Percentiles rank a stretch among this genome's conserved stretches.
These are phyloP conservation scores for Fusarium transvaalense DNA, from an alignment of 2,329 filamentous ascomycete genomes.

Conservation along the genomic window DNA sequence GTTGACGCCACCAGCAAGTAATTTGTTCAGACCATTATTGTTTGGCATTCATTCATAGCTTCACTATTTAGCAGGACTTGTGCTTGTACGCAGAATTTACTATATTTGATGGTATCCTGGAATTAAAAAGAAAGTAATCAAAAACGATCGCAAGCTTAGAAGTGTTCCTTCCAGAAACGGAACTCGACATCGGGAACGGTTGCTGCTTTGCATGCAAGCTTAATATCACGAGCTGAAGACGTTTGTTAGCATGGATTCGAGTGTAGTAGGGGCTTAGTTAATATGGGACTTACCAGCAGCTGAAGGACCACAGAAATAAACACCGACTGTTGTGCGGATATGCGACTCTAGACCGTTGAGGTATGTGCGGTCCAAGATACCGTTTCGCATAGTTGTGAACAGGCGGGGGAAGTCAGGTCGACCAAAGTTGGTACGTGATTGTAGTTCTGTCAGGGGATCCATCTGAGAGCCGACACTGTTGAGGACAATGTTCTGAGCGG, in stretches of 20 bases:
- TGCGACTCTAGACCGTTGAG: slow-evolving; percentile 83
- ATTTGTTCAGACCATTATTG: background rate
- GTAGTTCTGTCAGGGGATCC: slow-evolving; percentile 93
- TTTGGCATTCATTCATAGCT: background rate
- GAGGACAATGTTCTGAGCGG: slow-evolving; percentile 94
- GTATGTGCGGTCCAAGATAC: slow-evolving; percentile 87
- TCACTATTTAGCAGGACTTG: background rate
- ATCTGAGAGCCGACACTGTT: slow-evolving; percentile 90
- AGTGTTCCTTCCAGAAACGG: slow-evolving; percentile 99
- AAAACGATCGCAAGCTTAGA: slow-evolving; percentile 57
- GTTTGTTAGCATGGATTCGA: slow-evolving; percentile 52
- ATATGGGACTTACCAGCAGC: slow-evolving; percentile 64
- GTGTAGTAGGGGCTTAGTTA: background rate
- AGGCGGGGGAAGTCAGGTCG: slow-evolving; percentile 88
- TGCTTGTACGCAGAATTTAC: slow-evolving; percentile 13
- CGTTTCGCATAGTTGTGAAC: slow-evolving; percentile 86
- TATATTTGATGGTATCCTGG: slow-evolving; percentile 43
- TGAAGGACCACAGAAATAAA: slow-evolving; percentile 97
- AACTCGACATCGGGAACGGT: slow-evolving; percentile 86
- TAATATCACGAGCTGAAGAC: slow-evolving; percentile 80
- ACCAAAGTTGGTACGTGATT: slow-evolving; percentile 91
- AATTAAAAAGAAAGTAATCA: slow-evolving; percentile 38
- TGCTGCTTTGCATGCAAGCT: slow-evolving; percentile 79
- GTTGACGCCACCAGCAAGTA: background rate
- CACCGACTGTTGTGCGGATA: slow-evolving; percentile 86